Percentiles rank a stretch among this genome's conserved stretches.
Conservation (phyloP, 345 rosid species). For the Bruguiera parviflora region DNA sequence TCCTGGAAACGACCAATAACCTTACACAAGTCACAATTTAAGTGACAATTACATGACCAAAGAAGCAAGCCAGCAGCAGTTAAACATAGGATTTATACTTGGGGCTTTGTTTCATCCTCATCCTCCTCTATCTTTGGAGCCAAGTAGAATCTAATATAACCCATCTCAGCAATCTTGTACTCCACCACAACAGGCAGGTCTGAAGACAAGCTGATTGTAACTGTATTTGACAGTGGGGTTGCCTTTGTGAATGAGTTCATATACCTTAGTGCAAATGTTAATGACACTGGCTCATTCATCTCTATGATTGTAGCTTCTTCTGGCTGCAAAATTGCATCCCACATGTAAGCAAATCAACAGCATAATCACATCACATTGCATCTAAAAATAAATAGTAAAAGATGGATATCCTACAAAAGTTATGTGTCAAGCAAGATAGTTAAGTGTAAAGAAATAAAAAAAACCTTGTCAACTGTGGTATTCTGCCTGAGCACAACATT, state of each 20-base stretch:
- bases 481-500: constrained; percentile 94
- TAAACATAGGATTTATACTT: background rate
- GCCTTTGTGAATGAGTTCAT: constrained; percentile 98
- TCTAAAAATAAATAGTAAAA: background rate
- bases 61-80: background rate
- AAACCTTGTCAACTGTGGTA: constrained; percentile 85
- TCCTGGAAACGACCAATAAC: background rate
- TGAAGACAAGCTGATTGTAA: constrained; percentile 87
- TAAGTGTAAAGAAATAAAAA: background rate
- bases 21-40: background rate
- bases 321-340: constrained; percentile 52
- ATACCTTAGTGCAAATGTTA: constrained; percentile 93
- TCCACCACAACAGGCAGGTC: constrained; percentile 96
- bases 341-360: constrained; percentile 3
- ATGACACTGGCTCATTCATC: constrained; percentile 91
- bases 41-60: background rate
- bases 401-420: background rate
- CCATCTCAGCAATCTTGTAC: constrained; percentile 99
- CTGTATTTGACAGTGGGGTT: constrained; percentile 72
- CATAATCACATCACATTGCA: too few species aligned
- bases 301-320: constrained; percentile 83
- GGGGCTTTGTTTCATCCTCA: constrained; percentile 72
- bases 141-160: constrained; percentile 83
- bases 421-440: background rate
- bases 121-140: constrained; percentile 99